Evolutionary conservation across 352 stramenopile genomes (phyloP).

Genomic region (Poterioochromonas sp.): DNA sequence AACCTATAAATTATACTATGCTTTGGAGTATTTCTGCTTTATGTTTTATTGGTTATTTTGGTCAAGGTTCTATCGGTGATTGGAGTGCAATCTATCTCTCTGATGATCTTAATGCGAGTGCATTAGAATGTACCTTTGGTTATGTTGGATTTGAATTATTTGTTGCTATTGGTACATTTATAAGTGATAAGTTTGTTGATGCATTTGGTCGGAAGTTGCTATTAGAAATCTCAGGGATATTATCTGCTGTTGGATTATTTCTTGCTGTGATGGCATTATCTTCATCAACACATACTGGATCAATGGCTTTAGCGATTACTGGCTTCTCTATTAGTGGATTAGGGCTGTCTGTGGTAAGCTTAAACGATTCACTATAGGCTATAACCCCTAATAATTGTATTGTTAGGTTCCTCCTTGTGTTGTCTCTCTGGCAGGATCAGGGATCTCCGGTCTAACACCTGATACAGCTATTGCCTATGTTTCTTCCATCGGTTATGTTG

Average conservation of each 20-base stretch:
- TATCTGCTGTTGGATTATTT: neutral
- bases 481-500: neutral
- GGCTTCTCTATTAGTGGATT: neutral
- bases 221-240: neutral
- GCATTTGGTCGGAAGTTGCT: neutral
- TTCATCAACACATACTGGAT: neutral
- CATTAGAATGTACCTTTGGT: conserved; percentile 3
- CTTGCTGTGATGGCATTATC: neutral
- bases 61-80: neutral
- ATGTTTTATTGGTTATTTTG: conserved; percentile 7
- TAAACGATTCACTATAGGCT: too few relatives aligned
- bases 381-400: too few relatives aligned
- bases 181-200: neutral
- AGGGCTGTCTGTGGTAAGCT: neutral
- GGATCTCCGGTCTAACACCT: neutral
- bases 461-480: neutral
- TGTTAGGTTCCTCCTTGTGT: neutral
- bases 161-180: neutral
- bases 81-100: conserved; percentile 12
- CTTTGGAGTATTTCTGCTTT: neutral
- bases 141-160: neutral
- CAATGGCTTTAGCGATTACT: neutral
- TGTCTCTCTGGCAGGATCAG: neutral
- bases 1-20: neutral
- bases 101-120: neutral